These are phyloP conservation scores for Fusarium cicatricum DNA, from an alignment of 2,329 filamentous ascomycete species.

Conservation along the genomic window DNA sequence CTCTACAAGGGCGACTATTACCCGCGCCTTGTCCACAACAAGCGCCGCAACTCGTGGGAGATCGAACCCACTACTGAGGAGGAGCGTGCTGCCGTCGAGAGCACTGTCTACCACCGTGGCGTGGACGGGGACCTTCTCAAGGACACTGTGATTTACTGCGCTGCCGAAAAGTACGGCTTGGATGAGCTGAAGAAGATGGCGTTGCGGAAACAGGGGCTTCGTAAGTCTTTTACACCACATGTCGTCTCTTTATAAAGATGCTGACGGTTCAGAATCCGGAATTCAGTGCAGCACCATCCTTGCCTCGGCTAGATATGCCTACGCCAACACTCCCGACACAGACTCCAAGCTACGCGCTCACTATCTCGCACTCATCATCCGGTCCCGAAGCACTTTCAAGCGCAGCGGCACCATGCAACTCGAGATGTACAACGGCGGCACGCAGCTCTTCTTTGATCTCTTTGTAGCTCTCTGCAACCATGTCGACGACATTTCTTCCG, in stretches of 20 bases:
- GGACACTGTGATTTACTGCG: conserved; percentile 91
- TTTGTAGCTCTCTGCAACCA: conserved; percentile 95
- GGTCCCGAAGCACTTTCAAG: conserved; percentile 88
- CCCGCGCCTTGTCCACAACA: conserved; percentile 83
- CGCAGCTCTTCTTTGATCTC: conserved; percentile 86
- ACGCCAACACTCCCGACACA: conserved; percentile 85
- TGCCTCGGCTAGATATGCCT: conserved; percentile 87
- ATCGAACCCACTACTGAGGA: conserved; percentile 69
- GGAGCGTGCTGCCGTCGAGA: conserved; percentile 59
- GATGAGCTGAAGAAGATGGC: conserved; percentile 86
- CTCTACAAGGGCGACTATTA: conserved; percentile 96
- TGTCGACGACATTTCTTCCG: conserved; percentile 73
- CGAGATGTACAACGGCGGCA: conserved; percentile 89
- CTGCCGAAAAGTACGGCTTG: conserved; percentile 83
- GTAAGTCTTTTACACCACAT: conserved; percentile 52
- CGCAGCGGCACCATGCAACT: conserved; percentile 94
- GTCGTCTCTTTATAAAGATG: conserved; percentile 12
- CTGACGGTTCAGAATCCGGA: conserved; percentile 64
- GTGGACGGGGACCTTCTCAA: conserved; percentile 77
- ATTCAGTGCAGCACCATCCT: conserved; percentile 88
- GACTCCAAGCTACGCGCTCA: conserved; percentile 92
- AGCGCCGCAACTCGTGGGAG: conserved; percentile 81
- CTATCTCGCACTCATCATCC: conserved; percentile 91
- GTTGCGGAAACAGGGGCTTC: conserved; percentile 87
- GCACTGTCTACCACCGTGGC: conserved; percentile 73